Evolutionary conservation across 2,329 filamentous ascomycete species (phyloP), one percentile per base, ranked within the genome.

Genomic region (Leptographium wingfieldii): DNA sequence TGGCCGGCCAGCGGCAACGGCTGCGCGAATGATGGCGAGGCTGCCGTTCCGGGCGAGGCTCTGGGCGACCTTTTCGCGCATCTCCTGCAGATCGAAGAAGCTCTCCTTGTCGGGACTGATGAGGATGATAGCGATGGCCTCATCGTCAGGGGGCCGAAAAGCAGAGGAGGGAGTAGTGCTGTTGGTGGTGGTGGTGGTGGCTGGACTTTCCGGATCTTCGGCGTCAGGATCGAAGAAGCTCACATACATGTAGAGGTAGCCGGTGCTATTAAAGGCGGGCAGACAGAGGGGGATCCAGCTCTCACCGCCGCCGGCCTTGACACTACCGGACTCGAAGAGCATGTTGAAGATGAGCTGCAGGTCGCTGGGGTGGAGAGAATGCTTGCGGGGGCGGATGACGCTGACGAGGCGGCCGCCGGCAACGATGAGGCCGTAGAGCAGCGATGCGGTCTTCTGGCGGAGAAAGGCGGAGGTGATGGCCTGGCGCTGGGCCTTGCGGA

Each of bases 231-330:
- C 85, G 63, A 99, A 82, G 71, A 97, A 99, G 76, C 90, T 96
- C 69, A 99, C 94, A 69, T 97, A 99, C 91, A 99, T 97, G 76
- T 99, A 96, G 1, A 99, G 80, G 69, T 95, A 99, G 31, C 94
- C 95, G 57, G 86, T 88, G 71, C 90, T 97, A 74, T 99, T 99
- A 75, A 99, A 99, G 5, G 92, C 92, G 0, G 94, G 95, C 3
- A 99, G 80, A 68, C 94, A 99, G 7, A 99, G 79, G 0, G 94
- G 94, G 55, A 97, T 92, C 94, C 94, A 99, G 67, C 92, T 96
- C 72, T 99, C 94, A 35, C 92, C 94, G 48, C 80, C 91, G 6
- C 89, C 92, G 25, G 90, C 87, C 70, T 94, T 92, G 69, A 99
- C 87, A 52, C 90, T 88, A 56, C 90, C 90, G 2, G 92, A 94